Base-by-base conservation (phyloP, 768 basidiomycete genomes). In the Suillus luteus region DNA sequence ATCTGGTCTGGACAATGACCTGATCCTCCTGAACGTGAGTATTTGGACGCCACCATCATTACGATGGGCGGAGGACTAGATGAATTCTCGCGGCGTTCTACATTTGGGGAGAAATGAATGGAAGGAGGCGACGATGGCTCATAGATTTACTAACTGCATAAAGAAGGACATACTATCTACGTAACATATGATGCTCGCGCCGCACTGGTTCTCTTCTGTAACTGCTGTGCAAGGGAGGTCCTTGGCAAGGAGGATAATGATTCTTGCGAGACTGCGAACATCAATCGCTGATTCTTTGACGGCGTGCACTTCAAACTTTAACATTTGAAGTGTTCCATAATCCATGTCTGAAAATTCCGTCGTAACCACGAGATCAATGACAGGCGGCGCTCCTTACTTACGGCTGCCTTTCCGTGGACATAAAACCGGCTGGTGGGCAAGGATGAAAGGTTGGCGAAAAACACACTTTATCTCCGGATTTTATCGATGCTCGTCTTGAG, bases 11-110 rank as follows among this genome's bases (percentile, higher is more conserved):
- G 8, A 40, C 38, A 40, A 38, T 27, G 68, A 77, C 82, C 54
- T 83, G 82, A 72, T 88, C 84, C 55, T 88, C 78, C 17, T 11
- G 86, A 79, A 68, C 85, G 83, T 22, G 86, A 84, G 59, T 58
- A 27, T 41, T 31, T 43, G 1, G 41, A 41, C 57, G 57, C 57
- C 57, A 58, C 57, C 57, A 58, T 58, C 57, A 58, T 58, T 58
- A 58, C 40, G 57, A 41, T 58, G 55, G 37, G 24, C 57, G 38
- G 40, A 41, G 55, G 38, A 37, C 33, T 31, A n/a, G 52, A 35
- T 35, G 33, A 31, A 33, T 54, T 54, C 52, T 54, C 52, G 52
- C 52, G 52, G 57, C 55, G 55, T 38, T 38, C 57, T 17, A 40
- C 6, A 58, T 58, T 58, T 10, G 24, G 57, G 17, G 6, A 27